These are phyloP conservation scores for Geotrichum carabidarum DNA, from an alignment of 1,139 yeast genomes.

Conservation along the genomic window DNA sequence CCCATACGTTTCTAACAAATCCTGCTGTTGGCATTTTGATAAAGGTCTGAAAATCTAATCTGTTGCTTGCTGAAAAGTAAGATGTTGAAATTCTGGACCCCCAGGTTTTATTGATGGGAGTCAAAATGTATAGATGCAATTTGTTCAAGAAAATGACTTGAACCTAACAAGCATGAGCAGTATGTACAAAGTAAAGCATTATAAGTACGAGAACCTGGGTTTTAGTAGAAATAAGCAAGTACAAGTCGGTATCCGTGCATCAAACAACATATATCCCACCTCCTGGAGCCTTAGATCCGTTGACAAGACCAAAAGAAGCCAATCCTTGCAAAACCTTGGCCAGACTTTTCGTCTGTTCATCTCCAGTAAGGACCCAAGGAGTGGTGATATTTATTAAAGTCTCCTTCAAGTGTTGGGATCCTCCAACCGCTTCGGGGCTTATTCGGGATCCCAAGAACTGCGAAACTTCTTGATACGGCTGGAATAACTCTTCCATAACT, in stretches of 20 bases:
- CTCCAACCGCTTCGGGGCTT: conserved; percentile 11
- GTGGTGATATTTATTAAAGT: conserved; percentile 15
- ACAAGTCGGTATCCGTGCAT: no score
- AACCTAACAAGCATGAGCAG: no score
- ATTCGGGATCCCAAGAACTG: conserved; percentile 15
- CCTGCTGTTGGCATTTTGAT: conserved; percentile 14
- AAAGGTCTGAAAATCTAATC: background rate
- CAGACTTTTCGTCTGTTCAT: conserved; percentile 11
- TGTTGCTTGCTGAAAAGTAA: background rate
- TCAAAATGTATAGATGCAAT: no score
- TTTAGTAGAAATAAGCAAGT: no score
- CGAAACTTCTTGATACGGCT: background rate
- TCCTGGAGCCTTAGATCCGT: conserved; percentile 13
- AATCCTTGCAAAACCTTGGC: conserved; percentile 16
- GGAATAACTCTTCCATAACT: conserved; percentile 5
- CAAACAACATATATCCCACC: conserved; percentile 15
- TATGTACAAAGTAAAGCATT: no score
- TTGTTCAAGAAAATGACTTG: no score
- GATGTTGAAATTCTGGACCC: background rate
- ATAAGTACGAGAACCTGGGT: no score
- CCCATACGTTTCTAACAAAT: conserved; percentile 15
- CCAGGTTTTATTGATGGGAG: no score
- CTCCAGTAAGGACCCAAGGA: conserved; percentile 14
- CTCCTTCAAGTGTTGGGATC: conserved; percentile 10
- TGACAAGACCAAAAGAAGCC: conserved; percentile 17